Evolutionary conservation across 352 stramenopile genomes (phyloP).

Genomic region (Pythium myriotylum): DNA sequence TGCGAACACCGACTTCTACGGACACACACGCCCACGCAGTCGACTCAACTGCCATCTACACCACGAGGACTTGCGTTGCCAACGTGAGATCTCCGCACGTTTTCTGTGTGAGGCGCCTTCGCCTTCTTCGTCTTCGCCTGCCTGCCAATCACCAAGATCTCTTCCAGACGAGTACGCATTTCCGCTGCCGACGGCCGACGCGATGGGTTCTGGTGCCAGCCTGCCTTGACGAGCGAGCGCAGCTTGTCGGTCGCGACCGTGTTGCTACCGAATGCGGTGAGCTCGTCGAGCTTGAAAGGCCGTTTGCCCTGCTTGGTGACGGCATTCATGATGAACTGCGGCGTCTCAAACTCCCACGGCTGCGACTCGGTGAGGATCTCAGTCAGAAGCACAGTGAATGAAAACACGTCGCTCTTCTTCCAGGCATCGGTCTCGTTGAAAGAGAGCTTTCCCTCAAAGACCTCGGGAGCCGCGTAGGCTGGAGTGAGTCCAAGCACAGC

Average conservation of each 20-base stretch:
- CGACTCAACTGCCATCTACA: too few species aligned
- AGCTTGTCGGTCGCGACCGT: neutral
- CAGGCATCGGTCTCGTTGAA: conserved; percentile 5
- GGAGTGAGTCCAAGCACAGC: conserved; percentile 6
- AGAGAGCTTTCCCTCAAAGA: conserved; percentile 4
- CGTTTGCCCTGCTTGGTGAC: conserved; percentile 3
- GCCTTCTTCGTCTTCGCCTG: too few species aligned
- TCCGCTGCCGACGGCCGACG: conserved; percentile 2
- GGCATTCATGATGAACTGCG: conserved; percentile 6
- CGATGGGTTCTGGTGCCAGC: conserved; percentile 12
- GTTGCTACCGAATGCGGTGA: neutral
- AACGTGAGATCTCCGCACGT: too few species aligned
- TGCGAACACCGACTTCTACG: too few species aligned
- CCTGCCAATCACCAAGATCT: conserved; percentile 4
- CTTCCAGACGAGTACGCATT: conserved; percentile 8
- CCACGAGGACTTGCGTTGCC: too few species aligned
- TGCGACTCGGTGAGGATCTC: conserved; percentile 6
- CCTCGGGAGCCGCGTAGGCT: conserved; percentile 13
- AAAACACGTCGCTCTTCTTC: conserved; percentile 22
- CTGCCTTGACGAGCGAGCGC: conserved; percentile 1
- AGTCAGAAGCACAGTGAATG: conserved; percentile 4
- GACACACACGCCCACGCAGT: too few species aligned
- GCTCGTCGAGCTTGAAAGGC: neutral
- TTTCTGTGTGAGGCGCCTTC: too few species aligned
- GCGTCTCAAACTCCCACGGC: conserved; percentile 16